Base-by-base conservation (phyloP, 208 protist genomes). In the Herpetomonas tarakana region DNA sequence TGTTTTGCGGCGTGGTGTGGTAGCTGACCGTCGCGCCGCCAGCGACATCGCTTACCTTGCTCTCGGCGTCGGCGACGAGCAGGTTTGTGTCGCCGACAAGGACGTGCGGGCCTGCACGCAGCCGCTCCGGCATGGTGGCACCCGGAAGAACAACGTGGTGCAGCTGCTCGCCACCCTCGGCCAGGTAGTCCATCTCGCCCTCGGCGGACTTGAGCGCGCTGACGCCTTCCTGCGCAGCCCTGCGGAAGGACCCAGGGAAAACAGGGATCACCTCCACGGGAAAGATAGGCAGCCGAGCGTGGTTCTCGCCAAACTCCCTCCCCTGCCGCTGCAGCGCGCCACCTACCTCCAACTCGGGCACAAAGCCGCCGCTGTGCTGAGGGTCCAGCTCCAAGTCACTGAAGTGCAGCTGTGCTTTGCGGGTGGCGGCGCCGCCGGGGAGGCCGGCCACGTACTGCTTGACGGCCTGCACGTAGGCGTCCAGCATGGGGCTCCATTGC, bases 261-360 rank as follows among this genome's bases (percentile, higher is more conserved):
- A 93, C 69, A 3, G 86, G 86, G 39, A 83, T 31, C 55, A 93
- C 82, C 58, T 88, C 82, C 16, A 90, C 83, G 11, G 86, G 86
- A 64, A 80, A 93, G 25, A 93, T 73, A 18, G 64, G 66, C 28
- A 65, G 16, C 2, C 62, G 68, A 38, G 65, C 49, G 22, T 65
- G 65, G 54, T 62, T 72, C 18, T 46, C 44, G 12, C 51, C 52
- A 27, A 78, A n/a, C 18, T 81, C 72, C 3, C 54, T 60, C 28
- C 79, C 72, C 39, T 62, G 69, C 38, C 80, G 78, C 18, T 58
- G 73, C 53, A 92, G 69, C 56, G 58, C 56, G n/a, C 55, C 55
- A 21, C 67, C 76, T 51, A 71, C 46, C 52, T 68, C 62, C 14
- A 92, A 52, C 39, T 92, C 79, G 14, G 78, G 76, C 54, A 68